Conservation (phyloP, 2,329 filamentous ascomycete species). For the Aspergillus viridinutans region DNA sequence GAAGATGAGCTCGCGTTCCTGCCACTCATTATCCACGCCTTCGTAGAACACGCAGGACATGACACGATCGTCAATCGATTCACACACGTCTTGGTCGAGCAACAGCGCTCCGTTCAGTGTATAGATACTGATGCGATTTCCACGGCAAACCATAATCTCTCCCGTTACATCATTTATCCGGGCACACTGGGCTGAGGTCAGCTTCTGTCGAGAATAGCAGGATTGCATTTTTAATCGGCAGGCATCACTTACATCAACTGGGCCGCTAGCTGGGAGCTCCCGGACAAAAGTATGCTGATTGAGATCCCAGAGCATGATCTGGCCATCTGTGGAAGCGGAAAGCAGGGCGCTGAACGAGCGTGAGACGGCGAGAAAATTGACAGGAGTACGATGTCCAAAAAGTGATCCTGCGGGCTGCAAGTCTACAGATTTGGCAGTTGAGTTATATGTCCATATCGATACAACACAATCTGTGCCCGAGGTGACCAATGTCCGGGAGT, state of each 20-base stretch:
- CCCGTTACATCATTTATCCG: constrained; percentile 87
- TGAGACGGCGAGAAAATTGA: constrained; percentile 77
- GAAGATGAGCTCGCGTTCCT: constrained; percentile 79
- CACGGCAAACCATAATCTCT: constrained; percentile 80
- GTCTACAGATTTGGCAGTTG: constrained; percentile 67
- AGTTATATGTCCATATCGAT: constrained; percentile 72
- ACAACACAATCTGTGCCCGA: constrained; percentile 90
- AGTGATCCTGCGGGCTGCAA: constrained; percentile 73
- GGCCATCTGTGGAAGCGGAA: constrained; percentile 75
- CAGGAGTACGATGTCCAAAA: constrained; percentile 83
- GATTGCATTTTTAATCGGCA: neutral
- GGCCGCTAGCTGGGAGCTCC: constrained; percentile 58
- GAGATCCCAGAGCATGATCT: constrained; percentile 87
- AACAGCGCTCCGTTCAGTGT: constrained; percentile 83
- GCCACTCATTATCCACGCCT: constrained; percentile 83
- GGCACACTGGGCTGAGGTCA: constrained; percentile 60
- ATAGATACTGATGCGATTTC: constrained; percentile 70
- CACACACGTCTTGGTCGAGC: constrained; percentile 76
- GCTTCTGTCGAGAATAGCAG: neutral
- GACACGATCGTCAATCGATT: constrained; percentile 67
- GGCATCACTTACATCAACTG: constrained; percentile 40
- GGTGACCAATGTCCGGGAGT: constrained; percentile 86
- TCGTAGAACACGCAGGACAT: constrained; percentile 89
- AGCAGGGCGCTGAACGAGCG: constrained; percentile 85
- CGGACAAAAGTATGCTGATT: constrained; percentile 85